Percentiles rank a stretch among this genome's conserved stretches.
Evolutionary conservation across 1,284 basidiomycete species (phyloP).

Genomic region (Anthracocystis panici-leucophaei): DNA sequence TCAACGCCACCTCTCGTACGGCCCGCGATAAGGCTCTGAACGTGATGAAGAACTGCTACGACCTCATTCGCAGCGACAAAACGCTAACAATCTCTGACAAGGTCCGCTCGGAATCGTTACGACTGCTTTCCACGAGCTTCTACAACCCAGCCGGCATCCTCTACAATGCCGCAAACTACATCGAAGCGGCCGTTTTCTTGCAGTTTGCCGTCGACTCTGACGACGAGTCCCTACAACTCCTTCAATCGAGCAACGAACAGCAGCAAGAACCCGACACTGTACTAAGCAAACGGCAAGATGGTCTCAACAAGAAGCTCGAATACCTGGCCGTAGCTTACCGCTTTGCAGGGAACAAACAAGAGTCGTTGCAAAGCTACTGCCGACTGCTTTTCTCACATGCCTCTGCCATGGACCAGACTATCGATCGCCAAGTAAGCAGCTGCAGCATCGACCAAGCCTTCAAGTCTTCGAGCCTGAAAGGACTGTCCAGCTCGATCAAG

Average conservation of each 20-base stretch:
- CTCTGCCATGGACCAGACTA: not conserved
- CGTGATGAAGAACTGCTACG: slow-evolving; percentile 25
- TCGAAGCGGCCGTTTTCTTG: slow-evolving; percentile 61
- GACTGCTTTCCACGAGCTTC: slow-evolving; percentile 63
- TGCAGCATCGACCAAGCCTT: slow-evolving; percentile 31
- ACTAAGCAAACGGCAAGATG: slow-evolving; percentile 15
- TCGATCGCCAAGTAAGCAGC: slow-evolving; percentile 8
- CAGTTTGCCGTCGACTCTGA: slow-evolving; percentile 55
- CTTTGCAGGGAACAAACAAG: slow-evolving; percentile 27
- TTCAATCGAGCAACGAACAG: not conserved
- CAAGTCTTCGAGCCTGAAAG: slow-evolving; percentile 16
- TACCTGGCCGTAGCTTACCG: slow-evolving; percentile 49
- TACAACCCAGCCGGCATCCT: slow-evolving; percentile 70
- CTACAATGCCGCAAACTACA: slow-evolving; percentile 65
- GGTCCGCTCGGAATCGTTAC: slow-evolving; percentile 29
- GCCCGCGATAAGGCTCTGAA: slow-evolving; percentile 23
- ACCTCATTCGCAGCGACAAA: slow-evolving; percentile 13
- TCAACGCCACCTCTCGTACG: slow-evolving; percentile 23
- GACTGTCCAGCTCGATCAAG: slow-evolving; percentile 16
- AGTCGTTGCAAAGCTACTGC: slow-evolving; percentile 28
- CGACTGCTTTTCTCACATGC: slow-evolving; percentile 16
- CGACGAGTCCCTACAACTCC: slow-evolving; percentile 25
- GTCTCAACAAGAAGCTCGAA: slow-evolving; percentile 41
- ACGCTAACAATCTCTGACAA: slow-evolving; percentile 12
- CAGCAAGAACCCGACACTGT: slow-evolving; percentile 15